Evolutionary conservation across 192 early-diverging fungal genomes (phyloP), one percentile per base, ranked within the genome.

Genomic region (Borealophlyctis nickersoniae): DNA sequence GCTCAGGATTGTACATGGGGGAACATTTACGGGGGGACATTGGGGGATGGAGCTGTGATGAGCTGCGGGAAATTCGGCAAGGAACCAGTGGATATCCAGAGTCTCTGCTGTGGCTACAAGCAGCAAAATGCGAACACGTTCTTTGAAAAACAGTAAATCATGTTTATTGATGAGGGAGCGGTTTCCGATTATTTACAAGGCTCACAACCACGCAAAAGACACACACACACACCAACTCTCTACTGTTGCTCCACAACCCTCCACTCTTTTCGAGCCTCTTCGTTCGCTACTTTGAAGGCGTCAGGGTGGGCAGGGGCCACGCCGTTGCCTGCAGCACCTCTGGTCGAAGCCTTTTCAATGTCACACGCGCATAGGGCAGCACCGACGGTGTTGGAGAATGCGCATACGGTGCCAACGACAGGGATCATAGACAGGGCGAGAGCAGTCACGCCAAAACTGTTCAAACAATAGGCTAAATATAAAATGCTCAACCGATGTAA

Each of bases 331-430:
- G 7, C 9, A 7, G 7, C 9, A 7, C 9, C 39, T n/a, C n/a
- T n/a, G 9, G 7, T 7, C 39, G 7, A 19, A 7, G 7, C 9
- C 39, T 45, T 77, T 62, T 84, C 81, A 29, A 86, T 56, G 63
- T 88, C 84, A 22, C 62, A 69, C 1, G 85, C 81, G 81, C 86
- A 88, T 2, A 88, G 66, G 2, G 83, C 83, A n/a, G 80, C 79
- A 57, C 84, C 84, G 16, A 89, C 78, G 49, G 83, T 73, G 57
- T 88, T 90, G 19, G 88, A 89, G 77, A 82, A 86, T 58, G 84
- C 75, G 52, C 89, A 90, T 2, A 90, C 5, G 36, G 84, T 45
- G 52, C 82, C 81, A 16, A 85, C 60, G 9, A 89, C 32, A 13
- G 87, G 87, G 1, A 87, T 67, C 52, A 89, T 69, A 56, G 89